Evolutionary conservation across 805 yeast species (phyloP), one percentile per base, ranked within the genome.

Genomic region (Metschnikowia rubicola): DNA sequence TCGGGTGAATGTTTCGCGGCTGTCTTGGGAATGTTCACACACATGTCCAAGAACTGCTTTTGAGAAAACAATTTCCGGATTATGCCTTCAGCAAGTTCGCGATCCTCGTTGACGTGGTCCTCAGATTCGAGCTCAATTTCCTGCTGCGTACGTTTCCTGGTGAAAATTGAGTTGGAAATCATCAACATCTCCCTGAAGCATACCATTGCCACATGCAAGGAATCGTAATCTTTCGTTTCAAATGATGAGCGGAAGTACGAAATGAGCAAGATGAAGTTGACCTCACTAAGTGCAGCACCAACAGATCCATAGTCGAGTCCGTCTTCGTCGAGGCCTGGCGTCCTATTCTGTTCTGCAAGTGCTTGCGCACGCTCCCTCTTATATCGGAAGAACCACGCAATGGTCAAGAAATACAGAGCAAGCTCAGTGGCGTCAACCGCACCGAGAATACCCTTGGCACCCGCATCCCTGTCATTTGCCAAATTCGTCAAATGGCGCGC

Each of bases 351-450:
- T 1, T 46, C 47, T 15, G 41, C 45, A 30, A 36, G 30, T 10
- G 48, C 48, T 15, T 37, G 39, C 32, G 46, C 38, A 13, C 55
- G 53, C 41, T 63, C 65, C 17, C 85, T 68, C 55, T 86, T 88
- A 49, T 80, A 88, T 31, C 76, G 75, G 40, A 89, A 68, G 55
- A 89, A 84, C 97, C 97, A 92, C 1, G 88, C 73, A 6, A 78
- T 67, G 6, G 87, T 68, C 48, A 78, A 71, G 36, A 86, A 75
- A 59, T 77, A 90, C 38, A 61, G 56, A 1, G 77, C 74, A 37
- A 63, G 65, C 41, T 71, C 73, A 39, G 67, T 65, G 12, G 61
- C 64, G 49, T 70, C 72, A n/a, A 66, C 51, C 3, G 54, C 49
- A 2, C 58, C 55, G 15, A 68, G 59, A 37, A 70, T 70, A 17